A percentile compares a stretch with the other conserved stretches of the same genome.
phyloP scores from a whole-genome alignment of 2,329 filamentous ascomycete species.

The Alternaria brassicae region DNA sequence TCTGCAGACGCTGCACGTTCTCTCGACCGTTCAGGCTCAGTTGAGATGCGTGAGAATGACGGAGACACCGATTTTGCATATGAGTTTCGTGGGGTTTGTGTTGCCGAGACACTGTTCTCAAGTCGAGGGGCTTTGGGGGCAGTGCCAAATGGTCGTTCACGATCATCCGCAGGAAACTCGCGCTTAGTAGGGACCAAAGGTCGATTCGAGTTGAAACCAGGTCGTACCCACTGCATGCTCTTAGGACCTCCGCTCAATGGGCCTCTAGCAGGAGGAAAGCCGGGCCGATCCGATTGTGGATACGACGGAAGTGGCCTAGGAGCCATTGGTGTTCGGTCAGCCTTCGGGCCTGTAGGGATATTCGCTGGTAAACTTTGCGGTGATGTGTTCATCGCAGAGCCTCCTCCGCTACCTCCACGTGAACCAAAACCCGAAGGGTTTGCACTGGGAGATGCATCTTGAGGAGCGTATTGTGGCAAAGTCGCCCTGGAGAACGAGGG shows the following conservation, averaged over 20 bases:
- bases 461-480: conserved; percentile 31
- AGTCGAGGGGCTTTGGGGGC: conserved; percentile 46
- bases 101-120: conserved; percentile 28
- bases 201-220: conserved; percentile 46
- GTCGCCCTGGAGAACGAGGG: conserved; percentile 43
- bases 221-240: conserved; percentile 54
- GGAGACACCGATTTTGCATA: conserved; percentile 36
- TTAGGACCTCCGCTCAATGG: conserved; percentile 45
- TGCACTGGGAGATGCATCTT: conserved; percentile 40
- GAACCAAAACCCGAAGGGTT: conserved; percentile 36
- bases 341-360: conserved; percentile 53
- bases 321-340: conserved; percentile 42
- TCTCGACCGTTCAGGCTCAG: conserved; percentile 25
- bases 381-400: conserved; percentile 42
- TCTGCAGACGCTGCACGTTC: conserved; percentile 35
- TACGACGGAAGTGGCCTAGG: conserved; percentile 43
- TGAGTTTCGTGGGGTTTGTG: conserved; percentile 30
- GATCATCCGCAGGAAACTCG: conserved; percentile 55
- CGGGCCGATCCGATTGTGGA: conserved; percentile 36
- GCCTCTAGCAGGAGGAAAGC: conserved; percentile 39
- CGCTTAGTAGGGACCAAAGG: conserved; percentile 54
- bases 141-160: conserved; percentile 44
- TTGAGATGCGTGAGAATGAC: conserved; percentile 22
- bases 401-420: conserved; percentile 27
- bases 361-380: conserved; percentile 46